Evolutionary conservation across 257 asterid genomes (phyloP).

Genomic region (Nicotiana sylvestris): DNA sequence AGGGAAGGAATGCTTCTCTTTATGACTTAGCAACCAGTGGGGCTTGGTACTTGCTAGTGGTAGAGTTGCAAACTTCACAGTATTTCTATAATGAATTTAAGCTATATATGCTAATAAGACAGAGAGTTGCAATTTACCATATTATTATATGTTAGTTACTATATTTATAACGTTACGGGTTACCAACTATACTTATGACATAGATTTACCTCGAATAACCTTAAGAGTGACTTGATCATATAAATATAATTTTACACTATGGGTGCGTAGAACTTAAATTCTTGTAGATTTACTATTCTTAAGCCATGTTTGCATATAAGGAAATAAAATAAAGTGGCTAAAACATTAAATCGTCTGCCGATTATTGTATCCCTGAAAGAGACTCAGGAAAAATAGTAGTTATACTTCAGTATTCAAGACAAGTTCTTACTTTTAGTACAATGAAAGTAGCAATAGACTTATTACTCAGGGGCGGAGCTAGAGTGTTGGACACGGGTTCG

Average conservation of each 20-base stretch:
- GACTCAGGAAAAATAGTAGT: not conserved
- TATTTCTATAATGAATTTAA: not conserved
- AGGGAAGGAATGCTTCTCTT: not conserved
- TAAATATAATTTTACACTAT: not conserved
- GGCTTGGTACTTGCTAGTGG: not conserved
- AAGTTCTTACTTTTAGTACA: not conserved
- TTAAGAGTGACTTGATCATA: not conserved
- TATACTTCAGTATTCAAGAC: not conserved
- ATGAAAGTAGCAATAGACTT: not conserved
- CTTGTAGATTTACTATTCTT: not conserved
- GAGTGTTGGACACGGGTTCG: too few relatives aligned
- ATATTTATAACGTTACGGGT: not conserved
- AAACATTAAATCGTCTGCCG: not conserved
- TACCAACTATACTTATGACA: not conserved
- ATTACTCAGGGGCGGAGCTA: not conserved
- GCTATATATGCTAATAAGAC: not conserved
- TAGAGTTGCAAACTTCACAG: not conserved
- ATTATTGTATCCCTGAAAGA: not conserved
- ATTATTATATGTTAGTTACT: not conserved
- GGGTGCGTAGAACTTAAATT: not conserved
- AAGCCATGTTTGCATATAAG: not conserved
- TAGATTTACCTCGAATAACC: not conserved
- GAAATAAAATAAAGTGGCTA: not conserved
- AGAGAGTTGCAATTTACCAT: not conserved
- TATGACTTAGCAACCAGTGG: slow-evolving; percentile 12